Conservation (phyloP, 768 basidiomycete genomes). For the Serendipita vermifera region DNA sequence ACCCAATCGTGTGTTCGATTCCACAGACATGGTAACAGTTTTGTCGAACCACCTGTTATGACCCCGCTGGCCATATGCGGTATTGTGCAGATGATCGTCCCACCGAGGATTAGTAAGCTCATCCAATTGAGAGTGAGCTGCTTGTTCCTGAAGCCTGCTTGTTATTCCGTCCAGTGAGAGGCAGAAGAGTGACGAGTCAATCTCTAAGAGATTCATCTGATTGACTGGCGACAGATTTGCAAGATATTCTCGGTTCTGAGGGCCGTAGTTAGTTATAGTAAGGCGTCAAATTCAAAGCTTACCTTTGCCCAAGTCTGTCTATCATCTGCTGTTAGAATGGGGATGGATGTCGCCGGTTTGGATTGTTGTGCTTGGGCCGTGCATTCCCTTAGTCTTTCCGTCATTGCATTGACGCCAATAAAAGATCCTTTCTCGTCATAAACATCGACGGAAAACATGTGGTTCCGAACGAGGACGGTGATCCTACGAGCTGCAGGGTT, state of each 20-base stretch:
- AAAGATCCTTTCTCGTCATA: conserved; percentile 31
- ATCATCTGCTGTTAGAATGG: conserved; percentile 64
- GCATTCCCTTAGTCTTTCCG: conserved; percentile 32
- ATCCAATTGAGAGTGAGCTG: neutral
- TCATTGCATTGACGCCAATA: conserved; percentile 31
- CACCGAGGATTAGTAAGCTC: conserved; percentile 15
- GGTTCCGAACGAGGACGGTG: conserved; percentile 60
- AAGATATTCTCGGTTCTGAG: conserved; percentile 59
- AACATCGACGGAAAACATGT: conserved; percentile 65
- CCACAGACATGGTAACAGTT: conserved; percentile 65
- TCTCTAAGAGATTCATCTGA: conserved; percentile 39
- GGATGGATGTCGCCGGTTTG: conserved; percentile 46
- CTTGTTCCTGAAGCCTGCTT: neutral
- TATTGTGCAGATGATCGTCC: conserved; percentile 59
- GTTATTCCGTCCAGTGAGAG: conserved; percentile 53
- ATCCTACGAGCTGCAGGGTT: conserved; percentile 42
- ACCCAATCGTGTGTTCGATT: conserved; percentile 72
- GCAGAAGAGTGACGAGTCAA: conserved; percentile 64
- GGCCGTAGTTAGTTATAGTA: conserved; percentile 7
- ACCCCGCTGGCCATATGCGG: conserved; percentile 51
- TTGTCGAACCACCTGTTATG: conserved; percentile 90
- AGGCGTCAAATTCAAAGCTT: conserved; percentile 17
- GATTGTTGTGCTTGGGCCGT: conserved; percentile 47
- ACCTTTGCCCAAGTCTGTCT: conserved; percentile 75
- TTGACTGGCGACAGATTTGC: conserved; percentile 56